A percentile compares a stretch with the other conserved stretches of the same genome.
These are phyloP conservation scores for Willaertia magna DNA, from an alignment of 208 protist species.

Conservation along the genomic window DNA sequence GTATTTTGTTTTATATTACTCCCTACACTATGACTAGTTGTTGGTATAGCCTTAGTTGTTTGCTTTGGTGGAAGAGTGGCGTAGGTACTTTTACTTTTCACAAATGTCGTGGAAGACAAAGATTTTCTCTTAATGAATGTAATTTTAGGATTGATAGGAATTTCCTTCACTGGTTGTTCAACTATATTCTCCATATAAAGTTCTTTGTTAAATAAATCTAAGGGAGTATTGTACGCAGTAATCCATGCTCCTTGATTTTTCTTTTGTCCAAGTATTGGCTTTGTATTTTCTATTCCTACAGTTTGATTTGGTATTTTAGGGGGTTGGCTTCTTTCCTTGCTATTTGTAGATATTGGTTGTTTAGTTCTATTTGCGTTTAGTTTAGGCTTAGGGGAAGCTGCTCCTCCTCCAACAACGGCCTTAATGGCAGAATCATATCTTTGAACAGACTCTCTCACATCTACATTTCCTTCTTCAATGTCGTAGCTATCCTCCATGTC, in stretches of 20 bases:
- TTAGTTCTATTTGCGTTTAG: not conserved
- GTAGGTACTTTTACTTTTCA: not conserved
- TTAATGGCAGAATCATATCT: not conserved
- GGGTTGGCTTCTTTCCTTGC: not conserved
- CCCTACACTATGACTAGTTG: not conserved
- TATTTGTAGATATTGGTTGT: not conserved
- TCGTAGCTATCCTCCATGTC: not conserved
- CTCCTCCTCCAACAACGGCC: not conserved
- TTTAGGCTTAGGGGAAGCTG: not conserved
- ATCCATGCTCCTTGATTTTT: too few species aligned
- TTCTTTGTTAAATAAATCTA: not conserved
- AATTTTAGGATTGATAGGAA: not conserved
- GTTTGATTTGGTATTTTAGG: not conserved
- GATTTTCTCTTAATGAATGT: not conserved
- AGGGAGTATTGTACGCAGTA: not conserved
- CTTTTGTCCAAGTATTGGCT: too few species aligned
- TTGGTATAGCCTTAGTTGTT: not conserved
- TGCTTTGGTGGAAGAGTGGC: not conserved
- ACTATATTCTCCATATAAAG: not conserved
- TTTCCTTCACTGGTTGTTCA: not conserved
- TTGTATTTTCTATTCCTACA: too few species aligned
- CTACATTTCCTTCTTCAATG: too few species aligned
- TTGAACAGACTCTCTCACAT: not conserved
- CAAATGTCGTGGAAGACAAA: not conserved
- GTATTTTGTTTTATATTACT: not conserved